A percentile compares a stretch with the other conserved stretches of the same genome.
Evolutionary conservation across 2,329 filamentous ascomycete genomes (phyloP).

Genomic region (Penicillium glabrum): DNA sequence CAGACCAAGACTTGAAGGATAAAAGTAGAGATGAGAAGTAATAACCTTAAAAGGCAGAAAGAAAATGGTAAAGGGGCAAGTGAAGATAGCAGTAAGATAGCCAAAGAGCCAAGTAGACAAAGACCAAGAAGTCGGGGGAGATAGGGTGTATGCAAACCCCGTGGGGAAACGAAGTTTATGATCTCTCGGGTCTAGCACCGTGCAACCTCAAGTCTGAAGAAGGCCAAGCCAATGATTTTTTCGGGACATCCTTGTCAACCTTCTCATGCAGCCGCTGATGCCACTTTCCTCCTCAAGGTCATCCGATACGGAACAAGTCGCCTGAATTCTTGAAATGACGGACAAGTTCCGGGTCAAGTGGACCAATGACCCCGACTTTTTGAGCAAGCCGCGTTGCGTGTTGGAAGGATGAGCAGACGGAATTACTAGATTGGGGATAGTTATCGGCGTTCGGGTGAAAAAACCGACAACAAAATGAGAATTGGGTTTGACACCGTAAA

Average conservation of each 20-base stretch:
- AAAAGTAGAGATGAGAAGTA: not conserved
- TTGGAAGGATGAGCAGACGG: not conserved
- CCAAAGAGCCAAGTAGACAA: not conserved
- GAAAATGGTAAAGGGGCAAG: not conserved
- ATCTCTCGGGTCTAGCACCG: slow-evolving; percentile 14
- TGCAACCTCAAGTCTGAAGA: slow-evolving; percentile 10
- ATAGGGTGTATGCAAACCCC: slow-evolving; percentile 18
- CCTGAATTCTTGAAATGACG: slow-evolving; percentile 4
- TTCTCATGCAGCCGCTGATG: not conserved
- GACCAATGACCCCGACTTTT: slow-evolving; percentile 15
- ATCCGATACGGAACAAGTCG: not conserved
- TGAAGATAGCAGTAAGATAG: not conserved
- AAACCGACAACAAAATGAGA: not conserved
- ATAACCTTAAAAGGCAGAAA: not conserved
- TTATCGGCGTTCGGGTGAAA: slow-evolving; percentile 22
- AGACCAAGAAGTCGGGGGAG: not conserved
- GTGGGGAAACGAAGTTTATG: slow-evolving; percentile 25
- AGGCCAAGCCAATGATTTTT: not conserved
- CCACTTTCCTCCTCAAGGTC: not conserved
- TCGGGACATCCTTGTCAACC: slow-evolving; percentile 3
- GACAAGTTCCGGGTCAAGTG: slow-evolving; percentile 18
- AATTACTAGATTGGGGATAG: slow-evolving; percentile 7
- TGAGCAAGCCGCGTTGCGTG: slow-evolving; percentile 1
- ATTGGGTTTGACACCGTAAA: not conserved
- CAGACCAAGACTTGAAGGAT: not conserved